phyloP scores from a whole-genome alignment of 257 asterid genomes.

The Ligustrum vulgare region DNA sequence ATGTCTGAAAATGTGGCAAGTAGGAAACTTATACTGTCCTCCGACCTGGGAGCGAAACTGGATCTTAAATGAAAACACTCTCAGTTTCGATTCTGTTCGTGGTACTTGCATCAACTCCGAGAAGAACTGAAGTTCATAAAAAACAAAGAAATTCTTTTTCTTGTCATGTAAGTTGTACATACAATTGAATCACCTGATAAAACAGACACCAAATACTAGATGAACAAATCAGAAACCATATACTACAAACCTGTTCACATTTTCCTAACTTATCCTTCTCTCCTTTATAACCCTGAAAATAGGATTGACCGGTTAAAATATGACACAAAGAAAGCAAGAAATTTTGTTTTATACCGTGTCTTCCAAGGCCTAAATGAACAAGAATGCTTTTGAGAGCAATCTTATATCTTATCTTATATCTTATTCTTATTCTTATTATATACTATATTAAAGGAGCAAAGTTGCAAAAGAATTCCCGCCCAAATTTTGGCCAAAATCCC shows the following conservation, averaged over 20 bases:
- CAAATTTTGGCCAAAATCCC: no score
- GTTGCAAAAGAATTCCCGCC: no score
- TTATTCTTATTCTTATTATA: no score
- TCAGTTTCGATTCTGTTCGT: slow-evolving; percentile 75
- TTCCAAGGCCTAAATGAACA: slow-evolving; percentile 18
- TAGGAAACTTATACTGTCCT: slow-evolving; percentile 19
- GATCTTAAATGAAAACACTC: slow-evolving; percentile 87
- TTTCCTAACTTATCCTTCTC: slow-evolving; percentile 79
- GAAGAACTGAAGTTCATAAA: slow-evolving; percentile 62
- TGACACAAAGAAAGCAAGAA: slow-evolving; percentile 12
- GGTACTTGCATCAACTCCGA: slow-evolving; percentile 97
- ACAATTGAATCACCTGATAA: slow-evolving; percentile 11
- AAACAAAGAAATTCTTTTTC: slow-evolving; percentile 16
- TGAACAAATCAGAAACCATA: slow-evolving; percentile 23
- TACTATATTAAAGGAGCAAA: no score
- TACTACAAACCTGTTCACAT: slow-evolving; percentile 81
- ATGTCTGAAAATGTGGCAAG: slow-evolving; percentile 19
- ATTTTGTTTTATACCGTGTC: slow-evolving; percentile 6
- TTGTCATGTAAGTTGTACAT: slow-evolving; percentile 13
- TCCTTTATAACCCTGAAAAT: slow-evolving; percentile 83
- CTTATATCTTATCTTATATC: no score
- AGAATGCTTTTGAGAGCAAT: not conserved
- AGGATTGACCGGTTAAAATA: slow-evolving; percentile 23
- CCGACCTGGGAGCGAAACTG: slow-evolving; percentile 82
- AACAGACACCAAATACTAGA: slow-evolving; percentile 12